Base-by-base conservation (phyloP, 768 basidiomycete species). In the Suillus hirtellus region DNA sequence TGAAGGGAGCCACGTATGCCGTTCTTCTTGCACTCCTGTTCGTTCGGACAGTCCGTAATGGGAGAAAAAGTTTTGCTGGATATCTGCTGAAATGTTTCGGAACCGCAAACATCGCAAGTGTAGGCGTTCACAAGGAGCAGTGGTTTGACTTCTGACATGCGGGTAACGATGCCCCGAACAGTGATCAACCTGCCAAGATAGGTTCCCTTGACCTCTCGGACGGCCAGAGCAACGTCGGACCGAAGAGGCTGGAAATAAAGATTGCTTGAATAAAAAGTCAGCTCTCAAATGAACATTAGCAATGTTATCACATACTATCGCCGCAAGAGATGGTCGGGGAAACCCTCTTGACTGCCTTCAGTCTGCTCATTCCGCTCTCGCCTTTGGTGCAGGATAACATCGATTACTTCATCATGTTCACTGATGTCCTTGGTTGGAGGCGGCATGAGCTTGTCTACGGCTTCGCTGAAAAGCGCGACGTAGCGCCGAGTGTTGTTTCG, bases 71-170 rank as follows among this genome's bases (percentile, higher is more conserved):
- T 89, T 74, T 95, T 96, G 72, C 88, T 87, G 11, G 90, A 89
- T 63, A 99, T 95, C 71, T 99, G 95, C 75, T 99, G 96, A 82
- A 99, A 99, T 35, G 95, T 96, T 76, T 99, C 97, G 49, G 95
- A 93, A 52, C 97, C 97, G 74, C 97, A 99, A 64, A 94, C 89
- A 72, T 99, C 97, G 78, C 97, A 99, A 0, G 95, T 96, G 76
- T 99, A 99, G 37, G 96, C 97, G 76, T 96, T 97, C 71, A 99
- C 95, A 72, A 93, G 90, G 15, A 99, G 85, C 19, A 99, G 87
- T 11, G 97, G 97, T 73, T 99, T 99, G 73, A 99, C 97, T 80
- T 99, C 97, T 3, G 96, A 98, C 4, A 99, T 95, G 65, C 97
- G 95, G 37, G 95, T 99, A 60, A 99, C 95, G 68, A 99, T 99